Evolutionary conservation across 2,329 filamentous ascomycete genomes (phyloP), one percentile per base, ranked within the genome.

Genomic region (Parasarocladium wereldwijsianum): DNA sequence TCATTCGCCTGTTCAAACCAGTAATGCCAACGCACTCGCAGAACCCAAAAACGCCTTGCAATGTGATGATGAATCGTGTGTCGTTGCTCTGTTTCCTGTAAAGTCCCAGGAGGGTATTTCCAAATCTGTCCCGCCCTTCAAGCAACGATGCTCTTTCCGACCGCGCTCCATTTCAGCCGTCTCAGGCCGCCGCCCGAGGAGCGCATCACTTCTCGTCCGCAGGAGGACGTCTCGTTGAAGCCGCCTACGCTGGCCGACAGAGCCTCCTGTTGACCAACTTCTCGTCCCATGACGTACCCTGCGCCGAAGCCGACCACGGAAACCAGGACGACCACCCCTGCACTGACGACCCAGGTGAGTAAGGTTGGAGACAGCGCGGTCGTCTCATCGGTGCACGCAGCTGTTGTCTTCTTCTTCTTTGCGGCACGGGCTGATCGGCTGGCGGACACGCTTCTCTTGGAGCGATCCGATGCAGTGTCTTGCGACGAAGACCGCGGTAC

Each of bases 301-400:
- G 74, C 74, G 3, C 74, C 71, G 39, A 80, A 79, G 3, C 73
- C 73, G 19, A 79, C 72, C 2, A 76, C 74, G 6, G 69, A 74
- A 3, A 79, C 67, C 8, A 80, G 58, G 7, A 79, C 71, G 2
- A 79, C 68, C 1, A 78, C 73, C 12, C 75, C 73, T 6, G 74
- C 73, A 33, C 68, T 71, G 32, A 78, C 62, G 5, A 74, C 69
- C 69, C 72, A 77, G 0, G 72, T 71, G 29, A 76, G 47, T 6
- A 76, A 50, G 2, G 71, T 75, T 19, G 71, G 70, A 29, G 64
- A 71, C 31, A 76, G 60, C n/a, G n/a, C n/a, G 20, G 63, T 44
- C 3, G 58, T 44, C 17, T 57, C 55, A 5, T 58, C 45, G 2
- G 51, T 44, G n/a, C n/a, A n/a, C 2, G 50, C 46, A 18, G 24